Conservation (phyloP, 352 stramenopile species). For the Globisporangium uncinulatum region DNA sequence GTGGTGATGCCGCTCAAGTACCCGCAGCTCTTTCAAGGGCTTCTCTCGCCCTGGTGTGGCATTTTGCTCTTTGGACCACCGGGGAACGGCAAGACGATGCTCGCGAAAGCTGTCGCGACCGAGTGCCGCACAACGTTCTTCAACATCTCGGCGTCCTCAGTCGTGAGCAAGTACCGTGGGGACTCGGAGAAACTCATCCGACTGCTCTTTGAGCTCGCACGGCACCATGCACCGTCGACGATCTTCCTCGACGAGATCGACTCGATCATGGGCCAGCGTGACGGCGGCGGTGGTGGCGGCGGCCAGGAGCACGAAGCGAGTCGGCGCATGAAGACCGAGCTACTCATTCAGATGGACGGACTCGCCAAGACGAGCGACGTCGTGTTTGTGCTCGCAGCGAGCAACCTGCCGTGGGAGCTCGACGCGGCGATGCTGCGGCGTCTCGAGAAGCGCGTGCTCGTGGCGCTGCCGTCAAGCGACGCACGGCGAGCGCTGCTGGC, state of each 20-base stretch:
- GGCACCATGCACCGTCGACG: constrained; percentile 78
- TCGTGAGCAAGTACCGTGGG: constrained; percentile 83
- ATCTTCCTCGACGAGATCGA: constrained; percentile 88
- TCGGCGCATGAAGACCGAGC: constrained; percentile 83
- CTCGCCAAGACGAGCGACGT: constrained; percentile 74
- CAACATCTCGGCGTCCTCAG: constrained; percentile 84
- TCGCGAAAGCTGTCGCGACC: constrained; percentile 79
- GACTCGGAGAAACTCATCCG: constrained; percentile 86
- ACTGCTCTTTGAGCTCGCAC: constrained; percentile 78
- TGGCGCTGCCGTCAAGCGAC: constrained; percentile 61
- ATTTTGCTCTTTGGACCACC: constrained; percentile 86
- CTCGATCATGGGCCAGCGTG: constrained; percentile 87
- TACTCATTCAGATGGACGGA: constrained; percentile 86
- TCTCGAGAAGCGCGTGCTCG: constrained; percentile 80
- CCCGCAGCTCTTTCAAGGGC: constrained; percentile 92
- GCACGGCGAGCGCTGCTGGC: constrained; percentile 53
- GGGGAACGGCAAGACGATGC: constrained; percentile 87
- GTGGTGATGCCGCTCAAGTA: constrained; percentile 95
- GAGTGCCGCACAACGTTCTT: constrained; percentile 87
- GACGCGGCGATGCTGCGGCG: constrained; percentile 76
- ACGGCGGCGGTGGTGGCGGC: constrained; percentile 38
- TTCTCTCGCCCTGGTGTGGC: constrained; percentile 88
- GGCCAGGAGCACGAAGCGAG: constrained; percentile 83
- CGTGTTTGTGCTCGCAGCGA: constrained; percentile 78
- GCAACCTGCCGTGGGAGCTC: constrained; percentile 80